These are phyloP conservation scores for Gracilaria vermiculophylla DNA, from an alignment of 23 red algal genomes.

Conservation along the genomic window DNA sequence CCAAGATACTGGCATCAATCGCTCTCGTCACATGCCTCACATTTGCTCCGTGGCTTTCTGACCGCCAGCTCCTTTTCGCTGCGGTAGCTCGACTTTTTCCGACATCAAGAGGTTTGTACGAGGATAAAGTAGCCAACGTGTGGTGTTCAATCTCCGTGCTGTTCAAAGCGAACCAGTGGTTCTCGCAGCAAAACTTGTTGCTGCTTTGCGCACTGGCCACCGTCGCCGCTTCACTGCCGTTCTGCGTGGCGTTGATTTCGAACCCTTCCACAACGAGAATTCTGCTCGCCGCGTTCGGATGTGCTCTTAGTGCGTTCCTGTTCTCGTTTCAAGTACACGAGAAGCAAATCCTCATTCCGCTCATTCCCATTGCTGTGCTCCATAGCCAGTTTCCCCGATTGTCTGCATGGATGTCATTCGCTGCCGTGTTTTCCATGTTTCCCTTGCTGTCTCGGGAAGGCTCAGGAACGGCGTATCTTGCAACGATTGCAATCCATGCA, in stretches of 20 bases:
- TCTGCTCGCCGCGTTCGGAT: slow-evolving; percentile 57
- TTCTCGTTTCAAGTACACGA: slow-evolving; percentile 98
- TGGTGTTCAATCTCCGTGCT: slow-evolving; percentile 86
- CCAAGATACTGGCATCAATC: slow-evolving; percentile 20
- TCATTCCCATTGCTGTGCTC: slow-evolving; percentile 55
- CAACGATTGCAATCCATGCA: slow-evolving; percentile 28
- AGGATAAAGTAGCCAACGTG: slow-evolving; percentile 98
- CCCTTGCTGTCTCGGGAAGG: slow-evolving; percentile 76
- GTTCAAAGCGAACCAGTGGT: neutral
- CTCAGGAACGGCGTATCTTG: slow-evolving; percentile 35
- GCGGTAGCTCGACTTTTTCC: slow-evolving; percentile 81
- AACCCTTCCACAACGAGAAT: slow-evolving; percentile 36
- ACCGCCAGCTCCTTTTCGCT: neutral
- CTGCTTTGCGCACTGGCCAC: slow-evolving; percentile 40
- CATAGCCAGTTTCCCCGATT: slow-evolving; percentile 10
- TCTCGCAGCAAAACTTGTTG: slow-evolving; percentile 4
- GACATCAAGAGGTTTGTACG: slow-evolving; percentile 82
- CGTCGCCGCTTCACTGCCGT: slow-evolving; percentile 61
- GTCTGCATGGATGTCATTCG: slow-evolving; percentile 49
- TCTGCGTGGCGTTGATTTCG: slow-evolving; percentile 35
- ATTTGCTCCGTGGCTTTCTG: slow-evolving; percentile 67
- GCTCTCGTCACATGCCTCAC: neutral
- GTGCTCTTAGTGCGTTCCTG: slow-evolving; percentile 72
- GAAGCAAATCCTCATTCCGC: slow-evolving; percentile 92
- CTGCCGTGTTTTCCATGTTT: slow-evolving; percentile 57